Conservation (phyloP, 1,284 basidiomycete genomes). For the Ustilago loliicola region DNA sequence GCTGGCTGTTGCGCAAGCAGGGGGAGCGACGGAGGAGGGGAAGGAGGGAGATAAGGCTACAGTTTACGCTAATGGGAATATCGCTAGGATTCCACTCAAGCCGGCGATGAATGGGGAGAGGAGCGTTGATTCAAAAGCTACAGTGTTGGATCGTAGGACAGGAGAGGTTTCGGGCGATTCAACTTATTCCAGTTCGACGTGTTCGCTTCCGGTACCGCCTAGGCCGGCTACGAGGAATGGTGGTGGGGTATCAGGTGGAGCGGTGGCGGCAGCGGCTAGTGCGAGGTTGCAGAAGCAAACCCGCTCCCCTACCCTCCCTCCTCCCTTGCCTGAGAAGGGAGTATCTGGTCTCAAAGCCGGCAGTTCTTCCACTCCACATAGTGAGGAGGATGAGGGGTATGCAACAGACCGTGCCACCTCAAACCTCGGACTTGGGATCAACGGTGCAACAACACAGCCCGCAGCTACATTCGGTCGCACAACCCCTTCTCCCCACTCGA, state of each 20-base stretch:
- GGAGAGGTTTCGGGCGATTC: constrained; percentile 19
- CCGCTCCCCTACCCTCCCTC: not conserved
- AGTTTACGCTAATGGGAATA: constrained; percentile 45
- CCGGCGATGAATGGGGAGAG: constrained; percentile 1
- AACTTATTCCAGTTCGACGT: not conserved
- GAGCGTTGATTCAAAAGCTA: constrained; percentile 6
- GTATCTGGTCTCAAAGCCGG: not conserved
- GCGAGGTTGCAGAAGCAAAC: not conserved
- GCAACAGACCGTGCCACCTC: constrained; percentile 18
- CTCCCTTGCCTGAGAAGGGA: not conserved
- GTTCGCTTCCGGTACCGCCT: constrained; percentile 34
- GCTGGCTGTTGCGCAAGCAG: not conserved
- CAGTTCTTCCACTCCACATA: not conserved
- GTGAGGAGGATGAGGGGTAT: constrained; percentile 20
- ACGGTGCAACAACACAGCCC: no score
- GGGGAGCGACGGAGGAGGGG: not conserved
- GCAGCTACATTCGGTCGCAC: not conserved
- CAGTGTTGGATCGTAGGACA: constrained; percentile 3
- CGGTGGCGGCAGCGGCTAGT: constrained; percentile 6
- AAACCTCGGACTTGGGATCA: not conserved
- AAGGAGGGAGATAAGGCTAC: not conserved
- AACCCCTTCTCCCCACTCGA: not conserved
- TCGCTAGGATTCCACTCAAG: constrained; percentile 34
- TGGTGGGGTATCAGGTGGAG: not conserved
- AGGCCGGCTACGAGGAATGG: constrained; percentile 9